Conservation (phyloP, 306 rosid species). For the Cucumis cinereus region DNA sequence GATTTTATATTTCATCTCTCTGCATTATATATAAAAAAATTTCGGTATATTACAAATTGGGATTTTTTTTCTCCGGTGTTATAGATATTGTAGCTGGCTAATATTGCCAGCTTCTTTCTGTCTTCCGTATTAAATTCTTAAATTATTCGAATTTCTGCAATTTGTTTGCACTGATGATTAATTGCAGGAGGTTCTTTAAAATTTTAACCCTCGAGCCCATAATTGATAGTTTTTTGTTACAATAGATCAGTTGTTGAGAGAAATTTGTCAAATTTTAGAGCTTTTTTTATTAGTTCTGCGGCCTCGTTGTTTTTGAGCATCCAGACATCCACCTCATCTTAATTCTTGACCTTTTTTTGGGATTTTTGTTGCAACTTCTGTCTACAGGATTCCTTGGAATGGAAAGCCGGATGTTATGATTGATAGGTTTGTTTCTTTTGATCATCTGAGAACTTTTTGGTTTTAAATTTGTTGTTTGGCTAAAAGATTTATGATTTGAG, state of each 20-base stretch:
- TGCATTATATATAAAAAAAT: not conserved
- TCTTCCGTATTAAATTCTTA: not conserved
- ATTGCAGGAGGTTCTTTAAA: not conserved
- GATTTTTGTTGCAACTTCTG: not conserved
- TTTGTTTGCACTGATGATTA: not conserved
- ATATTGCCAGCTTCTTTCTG: not conserved
- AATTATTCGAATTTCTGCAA: not conserved
- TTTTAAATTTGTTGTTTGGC: not conserved
- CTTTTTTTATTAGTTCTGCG: not conserved
- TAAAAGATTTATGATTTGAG: not conserved
- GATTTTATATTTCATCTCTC: not conserved
- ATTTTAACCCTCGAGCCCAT: not conserved
- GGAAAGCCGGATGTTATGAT: slow-evolving; percentile 86
- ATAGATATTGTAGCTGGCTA: not conserved
- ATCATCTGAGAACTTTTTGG: not conserved
- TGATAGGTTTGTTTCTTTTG: slow-evolving; percentile 42
- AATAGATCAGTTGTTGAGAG: not conserved
- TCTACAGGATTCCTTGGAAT: slow-evolving; percentile 94
- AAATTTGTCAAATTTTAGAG: too few relatives aligned
- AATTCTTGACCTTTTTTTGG: not conserved
- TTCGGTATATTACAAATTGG: not conserved
- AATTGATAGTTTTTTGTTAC: not conserved
- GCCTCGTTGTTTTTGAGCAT: not conserved
- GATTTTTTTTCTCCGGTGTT: not conserved
- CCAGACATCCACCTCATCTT: not conserved